Evolutionary conservation across 2,329 filamentous ascomycete genomes (phyloP).

Genomic region (Myotisia sp.): DNA sequence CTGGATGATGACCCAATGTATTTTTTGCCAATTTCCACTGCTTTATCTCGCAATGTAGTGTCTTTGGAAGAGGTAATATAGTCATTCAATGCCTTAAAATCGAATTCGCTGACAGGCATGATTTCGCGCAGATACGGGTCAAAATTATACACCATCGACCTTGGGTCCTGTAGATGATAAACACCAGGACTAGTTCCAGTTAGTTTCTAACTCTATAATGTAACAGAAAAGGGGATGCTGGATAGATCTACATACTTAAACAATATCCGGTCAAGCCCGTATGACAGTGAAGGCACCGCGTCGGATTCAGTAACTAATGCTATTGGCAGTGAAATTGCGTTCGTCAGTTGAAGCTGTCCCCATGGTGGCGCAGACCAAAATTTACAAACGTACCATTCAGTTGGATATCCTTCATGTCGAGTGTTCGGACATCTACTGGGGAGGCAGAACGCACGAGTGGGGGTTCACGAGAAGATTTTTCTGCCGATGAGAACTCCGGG

Average conservation of each 20-base stretch:
- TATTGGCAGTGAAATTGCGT: too few species aligned
- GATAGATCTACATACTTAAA: slow-evolving; percentile 58
- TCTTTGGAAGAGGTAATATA: slow-evolving; percentile 92
- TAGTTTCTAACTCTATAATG: not conserved
- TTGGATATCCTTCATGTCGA: too few species aligned
- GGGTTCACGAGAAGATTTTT: too few species aligned
- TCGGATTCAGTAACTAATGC: slow-evolving; percentile 33
- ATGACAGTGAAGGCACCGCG: slow-evolving; percentile 49
- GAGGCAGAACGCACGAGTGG: not conserved
- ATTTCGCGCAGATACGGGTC: slow-evolving; percentile 86
- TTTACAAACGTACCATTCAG: too few species aligned
- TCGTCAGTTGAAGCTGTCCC: too few species aligned
- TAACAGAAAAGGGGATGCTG: not conserved
- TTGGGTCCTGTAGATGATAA: slow-evolving; percentile 77
- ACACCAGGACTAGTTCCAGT: slow-evolving; percentile 49
- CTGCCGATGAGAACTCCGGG: too few species aligned
- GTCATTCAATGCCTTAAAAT: slow-evolving; percentile 70
- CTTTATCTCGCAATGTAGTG: slow-evolving; percentile 52
- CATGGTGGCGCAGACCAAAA: too few species aligned
- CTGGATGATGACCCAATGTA: slow-evolving; percentile 94
- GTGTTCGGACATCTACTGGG: too few species aligned
- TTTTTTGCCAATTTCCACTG: slow-evolving; percentile 52
- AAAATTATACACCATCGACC: slow-evolving; percentile 86
- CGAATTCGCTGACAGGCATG: slow-evolving; percentile 86
- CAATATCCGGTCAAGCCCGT: slow-evolving; percentile 74